Evolutionary conservation across 768 basidiomycete species (phyloP).

Genomic region (Tricholoma furcatifolium): DNA sequence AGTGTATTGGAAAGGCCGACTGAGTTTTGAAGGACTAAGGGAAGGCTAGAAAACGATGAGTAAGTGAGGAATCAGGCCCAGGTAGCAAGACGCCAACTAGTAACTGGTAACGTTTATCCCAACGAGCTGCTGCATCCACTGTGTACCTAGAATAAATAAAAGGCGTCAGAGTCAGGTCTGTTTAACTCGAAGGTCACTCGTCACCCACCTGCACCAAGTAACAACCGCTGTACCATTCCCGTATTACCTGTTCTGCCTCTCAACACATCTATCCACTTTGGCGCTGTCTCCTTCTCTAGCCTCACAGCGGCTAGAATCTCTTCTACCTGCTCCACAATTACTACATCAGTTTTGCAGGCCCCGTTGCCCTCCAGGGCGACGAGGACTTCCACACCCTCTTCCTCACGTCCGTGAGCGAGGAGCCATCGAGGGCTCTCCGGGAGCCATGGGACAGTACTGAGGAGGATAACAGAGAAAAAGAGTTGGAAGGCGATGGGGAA

Average conservation of each 20-base stretch:
- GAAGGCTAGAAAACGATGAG: slow-evolving; percentile 29
- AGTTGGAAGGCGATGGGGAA: slow-evolving; percentile 54
- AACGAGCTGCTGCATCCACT: slow-evolving; percentile 53
- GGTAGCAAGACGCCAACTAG: slow-evolving; percentile 33
- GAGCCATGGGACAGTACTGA: slow-evolving; percentile 47
- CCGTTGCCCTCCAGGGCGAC: slow-evolving; percentile 42
- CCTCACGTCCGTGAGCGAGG: slow-evolving; percentile 41
- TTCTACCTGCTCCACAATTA: slow-evolving; percentile 35
- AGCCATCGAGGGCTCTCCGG: slow-evolving; percentile 51
- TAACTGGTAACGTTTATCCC: slow-evolving; percentile 55
- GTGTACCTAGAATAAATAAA: slow-evolving; percentile 31
- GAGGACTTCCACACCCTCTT: slow-evolving; percentile 40
- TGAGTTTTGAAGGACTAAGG: slow-evolving; percentile 48
- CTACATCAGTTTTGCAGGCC: slow-evolving; percentile 32
- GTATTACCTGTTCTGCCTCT: slow-evolving; percentile 40
- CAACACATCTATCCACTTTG: slow-evolving; percentile 41
- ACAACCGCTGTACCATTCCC: slow-evolving; percentile 42
- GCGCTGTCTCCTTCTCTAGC: slow-evolving; percentile 39
- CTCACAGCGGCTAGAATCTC: slow-evolving; percentile 45
- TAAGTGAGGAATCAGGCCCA: neutral
- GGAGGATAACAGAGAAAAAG: slow-evolving; percentile 41
- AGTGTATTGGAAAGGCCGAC: slow-evolving; percentile 50
- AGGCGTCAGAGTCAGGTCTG: neutral
- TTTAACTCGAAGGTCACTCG: neutral
- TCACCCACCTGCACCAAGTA: slow-evolving; percentile 40